These are phyloP conservation scores for Scheffersomyces lignicola DNA, from an alignment of 1,139 yeast genomes.

Conservation along the genomic window DNA sequence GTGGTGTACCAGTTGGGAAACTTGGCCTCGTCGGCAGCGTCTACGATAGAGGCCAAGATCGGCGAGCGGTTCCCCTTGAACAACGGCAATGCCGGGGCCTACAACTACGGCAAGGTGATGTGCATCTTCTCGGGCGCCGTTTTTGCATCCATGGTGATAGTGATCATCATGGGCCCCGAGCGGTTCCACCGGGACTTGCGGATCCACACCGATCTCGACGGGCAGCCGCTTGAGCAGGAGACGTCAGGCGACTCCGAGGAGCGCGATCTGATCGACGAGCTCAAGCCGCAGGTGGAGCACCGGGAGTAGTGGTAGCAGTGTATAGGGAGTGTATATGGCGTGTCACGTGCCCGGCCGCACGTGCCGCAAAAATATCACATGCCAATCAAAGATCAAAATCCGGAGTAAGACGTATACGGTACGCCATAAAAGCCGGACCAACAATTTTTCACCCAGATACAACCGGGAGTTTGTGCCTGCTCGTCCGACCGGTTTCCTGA, in stretches of 20 bases:
- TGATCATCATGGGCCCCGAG: constrained; percentile 36
- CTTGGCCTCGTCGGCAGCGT: constrained; percentile 35
- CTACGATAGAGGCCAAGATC: constrained; percentile 36
- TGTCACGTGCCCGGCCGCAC: no score
- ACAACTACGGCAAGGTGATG: constrained; percentile 40
- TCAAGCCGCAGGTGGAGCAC: not conserved
- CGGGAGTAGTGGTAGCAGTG: no score
- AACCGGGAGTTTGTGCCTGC: no score
- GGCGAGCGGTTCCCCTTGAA: constrained; percentile 31
- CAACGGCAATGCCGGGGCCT: constrained; percentile 16
- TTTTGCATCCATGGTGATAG: constrained; percentile 28
- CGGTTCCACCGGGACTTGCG: constrained; percentile 22
- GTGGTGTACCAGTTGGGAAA: constrained; percentile 42
- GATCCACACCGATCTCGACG: constrained; percentile 6
- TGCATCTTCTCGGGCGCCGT: constrained; percentile 40
- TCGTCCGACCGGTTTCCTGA: no score
- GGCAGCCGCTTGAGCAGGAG: not conserved
- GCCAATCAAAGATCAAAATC: no score
- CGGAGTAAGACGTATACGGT: no score
- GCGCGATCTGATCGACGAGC: not conserved
- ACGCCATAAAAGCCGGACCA: no score
- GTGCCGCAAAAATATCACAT: no score
- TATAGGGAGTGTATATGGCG: no score
- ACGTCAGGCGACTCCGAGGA: not conserved
- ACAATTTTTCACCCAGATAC: no score